phyloP scores from a whole-genome alignment of 1,139 yeast genomes.

The Arxiozyma bovina region DNA sequence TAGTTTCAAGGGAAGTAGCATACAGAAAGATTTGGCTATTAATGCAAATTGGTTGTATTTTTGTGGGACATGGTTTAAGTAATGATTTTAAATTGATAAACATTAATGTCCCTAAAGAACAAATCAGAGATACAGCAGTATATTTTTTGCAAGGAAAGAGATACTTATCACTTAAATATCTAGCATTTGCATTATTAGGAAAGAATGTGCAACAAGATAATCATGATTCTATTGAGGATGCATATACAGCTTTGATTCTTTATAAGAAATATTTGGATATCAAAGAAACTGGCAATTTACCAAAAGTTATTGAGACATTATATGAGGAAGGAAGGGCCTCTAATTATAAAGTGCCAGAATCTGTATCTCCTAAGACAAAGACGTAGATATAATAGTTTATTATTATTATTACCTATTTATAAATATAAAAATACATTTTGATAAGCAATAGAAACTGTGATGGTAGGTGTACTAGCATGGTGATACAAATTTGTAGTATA shows the following conservation, averaged over 20 bases:
- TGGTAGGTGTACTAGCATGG: no score
- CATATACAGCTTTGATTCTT: constrained; percentile 70
- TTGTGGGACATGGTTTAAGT: constrained; percentile 89
- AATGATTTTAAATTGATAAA: constrained; percentile 92
- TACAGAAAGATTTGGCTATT: constrained; percentile 85
- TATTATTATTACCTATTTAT: no score
- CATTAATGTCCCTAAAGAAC: constrained; percentile 73
- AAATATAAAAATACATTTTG: no score
- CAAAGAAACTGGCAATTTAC: constrained; percentile 49
- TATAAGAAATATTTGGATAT: constrained; percentile 66
- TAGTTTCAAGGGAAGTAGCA: constrained; percentile 77
- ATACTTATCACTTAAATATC: constrained; percentile 75
- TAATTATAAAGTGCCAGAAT: constrained; percentile 50
- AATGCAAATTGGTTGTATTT: constrained; percentile 78
- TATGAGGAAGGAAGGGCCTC: constrained; percentile 66
- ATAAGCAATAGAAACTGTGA: not conserved
- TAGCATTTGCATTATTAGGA: constrained; percentile 70
- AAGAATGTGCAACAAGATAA: constrained; percentile 82
- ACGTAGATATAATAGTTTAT: not conserved
- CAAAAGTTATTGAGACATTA: constrained; percentile 51
- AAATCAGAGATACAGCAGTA: constrained; percentile 83
- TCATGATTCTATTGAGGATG: constrained; percentile 97
- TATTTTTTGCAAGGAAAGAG: constrained; percentile 66
- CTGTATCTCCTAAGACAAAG: not conserved
- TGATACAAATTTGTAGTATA: not conserved